Conservation (phyloP, 441 rosid species). For the Cnidoscolus chayamansa region DNA sequence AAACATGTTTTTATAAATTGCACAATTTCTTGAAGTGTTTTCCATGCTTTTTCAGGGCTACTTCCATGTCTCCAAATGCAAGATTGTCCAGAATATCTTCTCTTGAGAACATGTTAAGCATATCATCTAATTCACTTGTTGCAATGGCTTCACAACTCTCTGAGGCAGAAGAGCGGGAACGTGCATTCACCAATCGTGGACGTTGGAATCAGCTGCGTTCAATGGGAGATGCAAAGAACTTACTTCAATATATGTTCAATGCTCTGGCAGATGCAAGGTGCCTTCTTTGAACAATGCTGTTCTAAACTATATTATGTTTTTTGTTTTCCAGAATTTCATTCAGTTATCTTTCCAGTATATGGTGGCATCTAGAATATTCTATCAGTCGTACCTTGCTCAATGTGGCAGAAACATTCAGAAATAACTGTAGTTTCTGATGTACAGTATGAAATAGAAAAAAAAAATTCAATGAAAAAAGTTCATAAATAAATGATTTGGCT, state of each 20-base stretch:
- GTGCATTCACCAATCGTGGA: slow-evolving; percentile 79
- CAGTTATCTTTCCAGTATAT: not conserved
- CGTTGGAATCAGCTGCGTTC: slow-evolving; percentile 98
- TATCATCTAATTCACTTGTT: slow-evolving; percentile 87
- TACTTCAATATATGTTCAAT: slow-evolving; percentile 92
- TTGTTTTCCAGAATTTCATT: slow-evolving; percentile 1
- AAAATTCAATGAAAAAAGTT: too few species aligned
- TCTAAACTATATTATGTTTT: not conserved
- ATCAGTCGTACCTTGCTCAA: not conserved
- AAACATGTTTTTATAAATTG: not conserved
- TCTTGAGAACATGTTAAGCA: slow-evolving; percentile 86
- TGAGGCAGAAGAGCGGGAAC: slow-evolving; percentile 96
- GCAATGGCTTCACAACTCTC: slow-evolving; percentile 99
- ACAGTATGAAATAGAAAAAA: not conserved
- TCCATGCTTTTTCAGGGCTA: slow-evolving; percentile 53
- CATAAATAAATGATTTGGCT: too few species aligned
- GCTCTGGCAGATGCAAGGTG: slow-evolving; percentile 88
- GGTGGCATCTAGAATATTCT: not conserved
- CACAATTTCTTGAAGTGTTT: slow-evolving; percentile 20
- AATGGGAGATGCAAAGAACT: slow-evolving; percentile 96
- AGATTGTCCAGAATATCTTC: slow-evolving; percentile 82
- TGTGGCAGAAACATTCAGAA: not conserved
- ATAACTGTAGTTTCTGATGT: not conserved
- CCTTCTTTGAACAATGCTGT: slow-evolving; percentile 19
- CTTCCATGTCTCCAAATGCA: slow-evolving; percentile 93